These are phyloP conservation scores for Xylaria intraflava DNA, from an alignment of 495 filamentous ascomycete species.

Conservation along the genomic window DNA sequence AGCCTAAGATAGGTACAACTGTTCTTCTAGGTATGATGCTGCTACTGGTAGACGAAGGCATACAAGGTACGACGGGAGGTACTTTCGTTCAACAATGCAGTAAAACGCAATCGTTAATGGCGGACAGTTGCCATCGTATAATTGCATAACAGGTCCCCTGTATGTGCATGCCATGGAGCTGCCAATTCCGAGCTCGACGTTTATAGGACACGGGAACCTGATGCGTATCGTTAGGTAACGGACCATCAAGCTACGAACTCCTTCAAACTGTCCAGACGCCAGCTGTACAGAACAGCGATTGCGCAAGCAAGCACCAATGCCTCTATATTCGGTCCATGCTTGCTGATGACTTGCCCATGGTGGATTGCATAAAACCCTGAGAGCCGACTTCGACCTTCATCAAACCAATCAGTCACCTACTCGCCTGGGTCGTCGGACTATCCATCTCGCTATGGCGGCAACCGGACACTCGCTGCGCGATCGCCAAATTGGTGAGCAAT, in stretches of 20 bases:
- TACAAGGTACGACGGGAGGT: no score
- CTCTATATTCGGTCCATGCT: not conserved
- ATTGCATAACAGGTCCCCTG: not conserved
- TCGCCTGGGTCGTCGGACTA: not conserved
- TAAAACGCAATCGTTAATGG: no score
- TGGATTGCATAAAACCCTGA: not conserved
- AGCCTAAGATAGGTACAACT: not conserved
- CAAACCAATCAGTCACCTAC: not conserved
- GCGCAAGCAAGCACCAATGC: not conserved
- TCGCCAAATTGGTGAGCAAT: slow-evolving; percentile 77
- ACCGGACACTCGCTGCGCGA: slow-evolving; percentile 77
- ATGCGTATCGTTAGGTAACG: no score
- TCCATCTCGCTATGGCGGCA: slow-evolving; percentile 56
- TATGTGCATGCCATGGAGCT: slow-evolving; percentile 5
- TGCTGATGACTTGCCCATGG: slow-evolving; percentile 2
- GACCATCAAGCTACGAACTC: not conserved
- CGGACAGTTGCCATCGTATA: not conserved
- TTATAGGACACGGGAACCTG: no score
- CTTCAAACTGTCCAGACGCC: not conserved
- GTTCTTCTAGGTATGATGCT: not conserved
- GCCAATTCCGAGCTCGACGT: not conserved
- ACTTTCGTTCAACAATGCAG: no score
- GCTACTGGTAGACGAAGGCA: not conserved
- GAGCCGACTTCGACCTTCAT: not conserved
- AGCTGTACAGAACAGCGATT: not conserved